Conservation (phyloP, 306 rosid species). For the Sphenostylis stenocarpa region DNA sequence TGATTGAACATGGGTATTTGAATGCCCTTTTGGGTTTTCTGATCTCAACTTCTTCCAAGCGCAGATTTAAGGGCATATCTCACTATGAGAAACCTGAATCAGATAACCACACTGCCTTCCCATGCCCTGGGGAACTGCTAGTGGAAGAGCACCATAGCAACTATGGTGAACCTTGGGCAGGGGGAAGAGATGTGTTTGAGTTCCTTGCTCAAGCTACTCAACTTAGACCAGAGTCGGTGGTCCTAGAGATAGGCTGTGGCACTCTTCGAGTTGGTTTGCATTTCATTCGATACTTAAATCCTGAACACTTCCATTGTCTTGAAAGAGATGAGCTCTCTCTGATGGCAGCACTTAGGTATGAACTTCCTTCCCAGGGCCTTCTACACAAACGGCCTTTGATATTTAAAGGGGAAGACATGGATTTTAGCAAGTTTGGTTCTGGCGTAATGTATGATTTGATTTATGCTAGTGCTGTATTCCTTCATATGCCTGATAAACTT, state of each 20-base stretch:
- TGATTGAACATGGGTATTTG: constrained; percentile 2
- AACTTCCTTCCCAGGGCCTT: constrained; percentile 94
- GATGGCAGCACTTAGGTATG: constrained; percentile 86
- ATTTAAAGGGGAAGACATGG: constrained; percentile 83
- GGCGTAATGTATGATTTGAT: constrained; percentile 63
- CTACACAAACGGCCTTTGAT: constrained; percentile 79
- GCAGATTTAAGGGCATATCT: constrained; percentile 85
- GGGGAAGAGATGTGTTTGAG: constrained; percentile 89
- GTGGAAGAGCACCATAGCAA: constrained; percentile 96
- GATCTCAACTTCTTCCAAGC: neutral
- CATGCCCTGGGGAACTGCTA: constrained; percentile 89
- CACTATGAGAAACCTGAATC: constrained; percentile 69
- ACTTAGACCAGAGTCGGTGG: constrained; percentile 57
- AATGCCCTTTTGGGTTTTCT: constrained; percentile 3
- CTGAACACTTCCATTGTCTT: constrained; percentile 75
- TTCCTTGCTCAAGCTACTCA: constrained; percentile 69
- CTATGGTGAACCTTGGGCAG: constrained; percentile 98
- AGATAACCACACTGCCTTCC: constrained; percentile 70
- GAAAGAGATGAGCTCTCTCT: constrained; percentile 91
- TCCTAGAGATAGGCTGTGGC: constrained; percentile 93
- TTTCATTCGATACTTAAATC: constrained; percentile 72
- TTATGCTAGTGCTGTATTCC: constrained; percentile 95
- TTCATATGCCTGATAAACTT: constrained; percentile 89
- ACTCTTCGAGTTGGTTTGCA: constrained; percentile 93
- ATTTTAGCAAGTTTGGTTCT: constrained; percentile 62